phyloP scores from a whole-genome alignment of 768 basidiomycete species.

The Mycena rebaudengoi region DNA sequence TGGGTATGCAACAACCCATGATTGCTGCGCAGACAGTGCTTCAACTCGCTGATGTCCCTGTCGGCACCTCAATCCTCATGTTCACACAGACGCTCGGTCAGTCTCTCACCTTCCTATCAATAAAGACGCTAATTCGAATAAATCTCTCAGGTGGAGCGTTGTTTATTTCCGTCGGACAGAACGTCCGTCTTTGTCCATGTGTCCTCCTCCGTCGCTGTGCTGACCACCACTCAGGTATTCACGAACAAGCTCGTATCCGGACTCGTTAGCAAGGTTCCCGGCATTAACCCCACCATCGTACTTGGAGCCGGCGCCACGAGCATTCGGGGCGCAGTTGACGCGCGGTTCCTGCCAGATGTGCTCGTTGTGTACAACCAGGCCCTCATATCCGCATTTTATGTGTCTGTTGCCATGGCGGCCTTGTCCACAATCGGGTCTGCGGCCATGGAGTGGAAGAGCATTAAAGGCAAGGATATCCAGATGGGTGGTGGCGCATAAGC shows the following conservation, averaged over 20 bases:
- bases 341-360: background rate
- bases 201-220: too few species aligned
- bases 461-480: conserved; percentile 16
- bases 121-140: background rate
- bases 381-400: conserved; percentile 3
- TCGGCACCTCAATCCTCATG: conserved; percentile 24
- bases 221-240: too few species aligned
- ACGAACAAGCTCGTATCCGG: conserved; percentile 7
- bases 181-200: too few species aligned
- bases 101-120: background rate
- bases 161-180: conserved; percentile 30
- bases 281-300: conserved; percentile 3
- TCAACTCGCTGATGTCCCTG: conserved; percentile 17
- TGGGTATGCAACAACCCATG: conserved; percentile 27
- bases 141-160: conserved; percentile 25
- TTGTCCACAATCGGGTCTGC: background rate
- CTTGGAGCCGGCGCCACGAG: conserved; percentile 13
- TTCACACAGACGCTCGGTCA: conserved; percentile 26
- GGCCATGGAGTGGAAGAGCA: conserved; percentile 13
- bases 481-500: background rate
- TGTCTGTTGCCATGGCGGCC: background rate
- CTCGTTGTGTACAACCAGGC: conserved; percentile 18
- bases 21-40: conserved; percentile 29
- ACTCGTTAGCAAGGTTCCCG: conserved; percentile 7
- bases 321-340: conserved; percentile 1